Evolutionary conservation across 441 rosid species (phyloP).

Genomic region (Eutrema salsugineum): DNA sequence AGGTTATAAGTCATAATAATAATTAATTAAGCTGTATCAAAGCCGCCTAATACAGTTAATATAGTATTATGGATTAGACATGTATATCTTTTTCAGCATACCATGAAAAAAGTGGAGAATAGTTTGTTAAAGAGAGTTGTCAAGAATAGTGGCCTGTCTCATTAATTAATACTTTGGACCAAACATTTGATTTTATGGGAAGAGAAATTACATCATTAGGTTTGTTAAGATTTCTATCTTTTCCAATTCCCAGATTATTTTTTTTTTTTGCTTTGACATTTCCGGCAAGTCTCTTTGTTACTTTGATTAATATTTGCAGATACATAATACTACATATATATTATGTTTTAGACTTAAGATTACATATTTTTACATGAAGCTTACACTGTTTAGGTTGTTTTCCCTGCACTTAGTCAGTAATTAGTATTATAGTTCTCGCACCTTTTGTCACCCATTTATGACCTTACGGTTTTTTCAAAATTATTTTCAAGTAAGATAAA

Average conservation of each 20-base stretch:
- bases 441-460: background rate
- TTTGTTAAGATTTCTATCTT: background rate
- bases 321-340: background rate
- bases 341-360: too few species aligned
- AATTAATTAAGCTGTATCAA: background rate
- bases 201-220: background rate
- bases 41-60: conserved; percentile 14
- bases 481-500: background rate
- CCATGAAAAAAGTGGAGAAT: background rate
- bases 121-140: conserved; percentile 28
- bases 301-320: background rate
- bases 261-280: background rate
- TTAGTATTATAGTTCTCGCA: background rate
- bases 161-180: conserved; percentile 5
- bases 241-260: background rate
- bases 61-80: conserved; percentile 28
- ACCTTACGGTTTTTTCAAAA: background rate
- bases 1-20: conserved; percentile 13
- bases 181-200: conserved; percentile 15
- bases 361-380: background rate
- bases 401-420: background rate
- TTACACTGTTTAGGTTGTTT: background rate
- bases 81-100: background rate
- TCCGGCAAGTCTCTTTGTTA: background rate
- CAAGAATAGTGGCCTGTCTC: conserved; percentile 27